A percentile compares a stretch with the other conserved stretches of the same genome.
phyloP scores from a whole-genome alignment of 1,284 basidiomycete species.

The Hymenochaete sp. region DNA sequence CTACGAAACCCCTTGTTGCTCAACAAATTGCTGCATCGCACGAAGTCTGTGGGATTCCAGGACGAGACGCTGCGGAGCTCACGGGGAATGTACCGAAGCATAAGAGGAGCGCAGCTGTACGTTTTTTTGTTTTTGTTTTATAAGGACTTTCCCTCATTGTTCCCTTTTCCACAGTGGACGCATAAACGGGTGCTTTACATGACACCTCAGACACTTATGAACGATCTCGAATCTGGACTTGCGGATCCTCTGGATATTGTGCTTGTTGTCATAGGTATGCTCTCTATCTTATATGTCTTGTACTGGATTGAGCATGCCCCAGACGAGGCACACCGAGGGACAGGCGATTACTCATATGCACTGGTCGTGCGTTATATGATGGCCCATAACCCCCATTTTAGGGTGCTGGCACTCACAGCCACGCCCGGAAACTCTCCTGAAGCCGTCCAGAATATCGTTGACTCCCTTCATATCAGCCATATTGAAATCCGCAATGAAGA shows the following conservation, averaged over 20 bases:
- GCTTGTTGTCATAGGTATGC: constrained; percentile 70
- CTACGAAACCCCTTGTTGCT: constrained; percentile 90
- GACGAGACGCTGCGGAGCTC: constrained; percentile 77
- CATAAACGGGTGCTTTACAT: constrained; percentile 93
- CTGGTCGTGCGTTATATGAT: constrained; percentile 86
- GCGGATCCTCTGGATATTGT: constrained; percentile 78
- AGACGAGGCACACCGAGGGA: constrained; percentile 97
- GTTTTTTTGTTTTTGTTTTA: constrained; percentile 23
- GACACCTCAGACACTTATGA: constrained; percentile 94
- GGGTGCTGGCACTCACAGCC: constrained; percentile 89
- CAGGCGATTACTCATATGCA: constrained; percentile 89
- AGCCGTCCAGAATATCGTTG: constrained; percentile 85
- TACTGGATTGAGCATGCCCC: constrained; percentile 13
- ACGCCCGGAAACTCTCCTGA: constrained; percentile 87
- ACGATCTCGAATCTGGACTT: constrained; percentile 69
- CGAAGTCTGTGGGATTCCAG: constrained; percentile 88
- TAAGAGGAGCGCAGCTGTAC: constrained; percentile 53
- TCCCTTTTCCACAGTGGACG: constrained; percentile 48
- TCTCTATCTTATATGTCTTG: constrained; percentile 5
- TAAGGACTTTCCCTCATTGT: neutral
- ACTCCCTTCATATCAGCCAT: constrained; percentile 91
- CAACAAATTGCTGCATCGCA: constrained; percentile 96
- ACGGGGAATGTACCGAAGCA: constrained; percentile 62
- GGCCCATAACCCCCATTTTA: constrained; percentile 89
- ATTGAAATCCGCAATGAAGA: constrained; percentile 94